Evolutionary conservation across 495 filamentous ascomycete genomes (phyloP).

Genomic region (Darksidea phi): DNA sequence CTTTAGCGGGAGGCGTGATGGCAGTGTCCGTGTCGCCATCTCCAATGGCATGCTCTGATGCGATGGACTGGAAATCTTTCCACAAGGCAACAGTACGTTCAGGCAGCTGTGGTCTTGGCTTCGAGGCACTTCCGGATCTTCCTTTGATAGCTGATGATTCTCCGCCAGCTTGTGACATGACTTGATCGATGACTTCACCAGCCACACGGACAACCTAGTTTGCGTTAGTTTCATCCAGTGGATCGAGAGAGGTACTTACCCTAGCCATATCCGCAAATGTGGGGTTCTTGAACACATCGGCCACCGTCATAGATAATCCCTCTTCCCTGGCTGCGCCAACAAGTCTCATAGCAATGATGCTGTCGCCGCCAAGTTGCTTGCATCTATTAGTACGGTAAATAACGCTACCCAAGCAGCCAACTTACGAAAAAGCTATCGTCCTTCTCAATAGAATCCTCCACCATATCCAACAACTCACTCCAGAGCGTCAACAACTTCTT

Average conservation of each 20-base stretch:
- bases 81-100: conserved; percentile 10
- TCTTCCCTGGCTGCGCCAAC: conserved; percentile 29
- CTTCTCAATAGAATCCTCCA: conserved; percentile 28
- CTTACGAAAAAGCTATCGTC: conserved; percentile 29
- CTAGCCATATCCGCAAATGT: conserved; percentile 27
- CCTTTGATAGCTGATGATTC: conserved; percentile 8
- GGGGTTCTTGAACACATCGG: conserved; percentile 31
- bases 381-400: conserved; percentile 2
- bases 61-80: conserved; percentile 30
- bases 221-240: conserved; percentile 3
- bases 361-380: conserved; percentile 28
- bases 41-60: conserved; percentile 24
- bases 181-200: conserved; percentile 33
- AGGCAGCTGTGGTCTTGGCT: background rate
- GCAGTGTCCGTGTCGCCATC: conserved; percentile 9
- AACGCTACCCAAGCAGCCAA: background rate
- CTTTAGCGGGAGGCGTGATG: background rate
- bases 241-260: conserved; percentile 4
- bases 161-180: conserved; percentile 29
- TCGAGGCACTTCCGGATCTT: background rate
- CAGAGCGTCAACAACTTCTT: conserved; percentile 31
- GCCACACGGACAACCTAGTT: conserved; percentile 28
- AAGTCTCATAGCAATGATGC: conserved; percentile 32
- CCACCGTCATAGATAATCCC: conserved; percentile 30
- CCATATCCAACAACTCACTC: conserved; percentile 31